Percentiles rank a stretch among this genome's conserved stretches.
These are phyloP conservation scores for Talaromyces sp. DNA, from an alignment of 2,329 filamentous ascomycete genomes.

Conservation along the genomic window DNA sequence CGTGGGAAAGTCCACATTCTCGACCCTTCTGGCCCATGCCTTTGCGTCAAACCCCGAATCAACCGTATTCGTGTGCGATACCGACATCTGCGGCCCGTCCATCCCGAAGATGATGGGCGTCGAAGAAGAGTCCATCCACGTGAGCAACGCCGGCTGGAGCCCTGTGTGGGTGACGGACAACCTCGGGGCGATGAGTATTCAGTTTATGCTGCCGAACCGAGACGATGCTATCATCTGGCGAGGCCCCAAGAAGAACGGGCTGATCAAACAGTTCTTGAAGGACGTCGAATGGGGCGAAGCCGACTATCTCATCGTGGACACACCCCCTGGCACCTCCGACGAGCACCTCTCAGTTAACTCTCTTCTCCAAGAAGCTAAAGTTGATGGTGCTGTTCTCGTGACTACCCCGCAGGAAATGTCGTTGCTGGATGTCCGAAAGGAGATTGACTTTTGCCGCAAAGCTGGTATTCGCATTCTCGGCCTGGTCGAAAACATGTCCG, in stretches of 20 bases:
- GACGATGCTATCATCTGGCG: slow-evolving; percentile 98
- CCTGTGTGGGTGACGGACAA: slow-evolving; percentile 96
- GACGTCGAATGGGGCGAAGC: slow-evolving; percentile 97
- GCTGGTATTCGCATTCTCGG: slow-evolving; percentile 84
- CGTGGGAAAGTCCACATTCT: slow-evolving; percentile 94
- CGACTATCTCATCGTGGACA: slow-evolving; percentile 91
- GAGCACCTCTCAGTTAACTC: slow-evolving; percentile 93
- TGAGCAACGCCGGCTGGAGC: slow-evolving; percentile 83
- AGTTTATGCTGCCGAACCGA: slow-evolving; percentile 92
- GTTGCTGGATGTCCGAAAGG: slow-evolving; percentile 88
- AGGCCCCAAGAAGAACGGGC: slow-evolving; percentile 94
- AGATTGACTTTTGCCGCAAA: slow-evolving; percentile 96
- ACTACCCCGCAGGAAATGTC: slow-evolving; percentile 94
- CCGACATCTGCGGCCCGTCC: slow-evolving; percentile 91
- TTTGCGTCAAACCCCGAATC: slow-evolving; percentile 75
- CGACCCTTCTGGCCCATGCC: slow-evolving; percentile 78
- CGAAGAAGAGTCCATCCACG: slow-evolving; percentile 86
- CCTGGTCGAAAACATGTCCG: slow-evolving; percentile 95
- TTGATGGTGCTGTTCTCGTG: slow-evolving; percentile 88
- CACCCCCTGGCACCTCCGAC: slow-evolving; percentile 89
- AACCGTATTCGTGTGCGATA: slow-evolving; percentile 93
- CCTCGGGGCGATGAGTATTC: slow-evolving; percentile 91
- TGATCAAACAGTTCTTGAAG: slow-evolving; percentile 97
- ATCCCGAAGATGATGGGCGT: slow-evolving; percentile 99
- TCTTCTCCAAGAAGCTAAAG: slow-evolving; percentile 82